phyloP scores from a whole-genome alignment of 2,329 filamentous ascomycete species.

The Fusarium luffae region DNA sequence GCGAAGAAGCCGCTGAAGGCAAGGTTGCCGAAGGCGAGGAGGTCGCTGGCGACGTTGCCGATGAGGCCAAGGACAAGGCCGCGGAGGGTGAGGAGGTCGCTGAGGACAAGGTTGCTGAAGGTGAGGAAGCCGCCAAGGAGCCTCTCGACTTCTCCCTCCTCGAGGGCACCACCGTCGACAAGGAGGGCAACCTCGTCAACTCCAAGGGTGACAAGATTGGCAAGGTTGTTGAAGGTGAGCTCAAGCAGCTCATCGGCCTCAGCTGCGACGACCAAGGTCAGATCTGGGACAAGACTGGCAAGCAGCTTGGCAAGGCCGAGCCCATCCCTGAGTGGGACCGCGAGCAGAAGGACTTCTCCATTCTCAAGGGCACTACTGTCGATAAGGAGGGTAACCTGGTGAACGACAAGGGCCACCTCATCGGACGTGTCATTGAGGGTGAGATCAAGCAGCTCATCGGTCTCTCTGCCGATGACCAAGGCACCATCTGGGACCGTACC shows the following conservation, averaged over 20 bases:
- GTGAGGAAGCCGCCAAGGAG: conserved; percentile 32
- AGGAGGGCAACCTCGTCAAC: conserved; percentile 67
- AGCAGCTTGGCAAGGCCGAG: conserved; percentile 73
- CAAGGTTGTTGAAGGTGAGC: conserved; percentile 70
- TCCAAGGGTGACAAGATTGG: conserved; percentile 66
- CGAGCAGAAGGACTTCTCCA: conserved; percentile 35
- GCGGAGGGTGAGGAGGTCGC: conserved; percentile 10
- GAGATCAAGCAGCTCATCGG: conserved; percentile 71
- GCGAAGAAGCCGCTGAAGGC: conserved; percentile 4
- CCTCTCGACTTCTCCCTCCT: conserved; percentile 34
- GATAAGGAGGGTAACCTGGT: conserved; percentile 70
- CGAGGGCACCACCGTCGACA: conserved; percentile 52
- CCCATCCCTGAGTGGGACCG: conserved; percentile 68
- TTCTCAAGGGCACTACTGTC: conserved; percentile 62
- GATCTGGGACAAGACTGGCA: conserved; percentile 70
- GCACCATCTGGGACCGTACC: conserved; percentile 70
- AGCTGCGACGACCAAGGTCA: conserved; percentile 75
- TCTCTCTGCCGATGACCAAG: conserved; percentile 73
- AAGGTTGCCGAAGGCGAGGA: conserved; percentile 13
- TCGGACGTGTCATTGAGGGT: conserved; percentile 72
- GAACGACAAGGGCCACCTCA: conserved; percentile 61
- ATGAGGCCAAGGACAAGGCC: conserved; percentile 7
- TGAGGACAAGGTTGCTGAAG: conserved; percentile 21
- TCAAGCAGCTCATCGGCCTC: conserved; percentile 73
- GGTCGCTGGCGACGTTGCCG: background rate